A percentile compares a stretch with the other conserved stretches of the same genome.
These are phyloP conservation scores for Aquilaria yunnanensis DNA, from an alignment of 345 rosid genomes.

Conservation along the genomic window DNA sequence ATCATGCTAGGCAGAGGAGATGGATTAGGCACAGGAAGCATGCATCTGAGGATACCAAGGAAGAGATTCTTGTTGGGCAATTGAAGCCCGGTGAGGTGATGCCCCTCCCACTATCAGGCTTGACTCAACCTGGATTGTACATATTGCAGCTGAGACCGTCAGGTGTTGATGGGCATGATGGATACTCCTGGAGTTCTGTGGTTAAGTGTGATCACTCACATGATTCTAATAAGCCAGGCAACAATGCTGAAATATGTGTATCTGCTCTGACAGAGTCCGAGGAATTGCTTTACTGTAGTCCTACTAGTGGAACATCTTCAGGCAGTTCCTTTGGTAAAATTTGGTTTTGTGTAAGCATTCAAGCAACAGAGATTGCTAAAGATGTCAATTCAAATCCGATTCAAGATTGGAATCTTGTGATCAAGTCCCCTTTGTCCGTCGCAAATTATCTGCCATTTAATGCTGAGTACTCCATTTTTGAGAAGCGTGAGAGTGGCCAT, in stretches of 20 bases:
- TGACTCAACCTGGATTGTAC: conserved; percentile 54
- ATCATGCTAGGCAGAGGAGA: conserved; percentile 58
- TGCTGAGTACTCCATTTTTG: conserved; percentile 76
- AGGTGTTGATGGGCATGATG: conserved; percentile 28
- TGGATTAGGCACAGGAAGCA: conserved; percentile 51
- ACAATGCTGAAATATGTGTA: conserved; percentile 50
- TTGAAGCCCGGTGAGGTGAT: conserved; percentile 63
- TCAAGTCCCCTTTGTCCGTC: conserved; percentile 80
- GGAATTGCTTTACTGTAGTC: conserved; percentile 64
- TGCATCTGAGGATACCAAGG: conserved; percentile 20
- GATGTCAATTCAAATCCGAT: conserved; percentile 70
- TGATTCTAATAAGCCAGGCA: conserved; percentile 25
- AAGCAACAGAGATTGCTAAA: conserved; percentile 76
- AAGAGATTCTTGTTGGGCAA: conserved; percentile 53
- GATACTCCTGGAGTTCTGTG: conserved; percentile 84
- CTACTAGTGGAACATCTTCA: conserved; percentile 55
- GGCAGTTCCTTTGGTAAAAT: conserved; percentile 33
- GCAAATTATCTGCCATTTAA: conserved; percentile 79
- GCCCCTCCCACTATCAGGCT: conserved; percentile 70
- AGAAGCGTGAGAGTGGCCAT: conserved; percentile 64
- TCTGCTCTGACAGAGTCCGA: conserved; percentile 66
- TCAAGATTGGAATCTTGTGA: conserved; percentile 82
- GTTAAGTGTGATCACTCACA: conserved; percentile 34
- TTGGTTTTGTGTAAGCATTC: conserved; percentile 82
- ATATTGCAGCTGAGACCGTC: conserved; percentile 63